Evolutionary conservation across 495 filamentous ascomycete species (phyloP), one percentile per base, ranked within the genome.

Genomic region (Astrothelium macrocarpum): DNA sequence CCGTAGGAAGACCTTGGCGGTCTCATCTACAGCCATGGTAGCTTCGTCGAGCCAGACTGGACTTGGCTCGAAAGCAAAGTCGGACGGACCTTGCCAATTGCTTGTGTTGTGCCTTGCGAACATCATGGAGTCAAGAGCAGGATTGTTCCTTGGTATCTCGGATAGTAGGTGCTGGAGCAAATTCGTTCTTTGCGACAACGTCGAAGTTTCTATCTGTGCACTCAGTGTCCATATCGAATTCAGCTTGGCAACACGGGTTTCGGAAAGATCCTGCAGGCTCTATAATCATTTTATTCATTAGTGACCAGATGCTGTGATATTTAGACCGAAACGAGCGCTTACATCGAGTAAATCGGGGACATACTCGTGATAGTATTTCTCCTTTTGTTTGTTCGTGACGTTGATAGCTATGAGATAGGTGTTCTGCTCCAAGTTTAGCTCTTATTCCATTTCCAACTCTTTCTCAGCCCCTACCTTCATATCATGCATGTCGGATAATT

Each of bases 41-140:
- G 85, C 88, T 68, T 96, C 93, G 68, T 99, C 94, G 70, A 96
- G 90, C 95, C 95, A 99, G 59, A 99, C 86, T 5, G 92, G 91
- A 73, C 92, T 96, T 0, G 94, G 90, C 75, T 99, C 95, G 68
- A 99, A 99, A 16, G 75, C 78, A 71, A 95, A 84, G 75, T 95
- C 85, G 7, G 79, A 65, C 1, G 95, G 95, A 71, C 97, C 95
- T 66, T 89, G 85, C 76, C 87, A 91, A 64, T 81, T 77, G 43
- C 81, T 83, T 65, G 87, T 84, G 68, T 99, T 99, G 75, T 99
- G 94, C 62, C 87, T 85, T 42, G 92, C 84, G 75, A 95, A 99
- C 95, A 99, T 99, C 79, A 93, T 88, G 31, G 91, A 95, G 72
- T 99, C 95, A 9, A 97, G 81, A 16, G 84, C 80, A 1, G 95